Conservation (phyloP, 140 eudicot species). For the Senecio squalidus region DNA sequence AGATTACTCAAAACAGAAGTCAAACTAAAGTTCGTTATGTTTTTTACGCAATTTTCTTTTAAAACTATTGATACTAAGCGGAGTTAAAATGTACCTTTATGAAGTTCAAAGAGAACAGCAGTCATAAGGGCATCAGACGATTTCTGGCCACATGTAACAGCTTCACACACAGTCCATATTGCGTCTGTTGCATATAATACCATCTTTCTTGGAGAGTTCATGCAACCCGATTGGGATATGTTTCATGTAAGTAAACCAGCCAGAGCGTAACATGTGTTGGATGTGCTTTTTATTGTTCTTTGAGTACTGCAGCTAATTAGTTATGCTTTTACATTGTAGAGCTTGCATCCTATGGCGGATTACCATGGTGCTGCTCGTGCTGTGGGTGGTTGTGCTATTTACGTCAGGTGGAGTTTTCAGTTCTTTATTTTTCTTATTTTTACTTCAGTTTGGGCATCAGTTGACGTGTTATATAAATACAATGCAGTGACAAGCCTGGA, state of each 20-base stretch:
- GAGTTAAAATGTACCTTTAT: constrained; percentile 8
- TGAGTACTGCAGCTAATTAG: constrained; percentile 16
- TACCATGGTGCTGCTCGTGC: constrained; percentile 98
- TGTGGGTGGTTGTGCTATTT: constrained; percentile 88
- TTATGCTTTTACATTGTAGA: constrained; percentile 30
- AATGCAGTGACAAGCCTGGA: constrained; percentile 89
- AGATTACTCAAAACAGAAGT: not conserved
- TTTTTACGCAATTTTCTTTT: not conserved
- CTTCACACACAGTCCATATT: constrained; percentile 94
- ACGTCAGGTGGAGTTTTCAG: constrained; percentile 59
- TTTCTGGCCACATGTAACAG: constrained; percentile 85
- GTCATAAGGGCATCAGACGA: constrained; percentile 96
- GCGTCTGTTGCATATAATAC: constrained; percentile 93
- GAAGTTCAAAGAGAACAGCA: constrained; percentile 60
- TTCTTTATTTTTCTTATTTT: not conserved
- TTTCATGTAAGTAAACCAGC: constrained; percentile 59
- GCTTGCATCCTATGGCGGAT: constrained; percentile 94
- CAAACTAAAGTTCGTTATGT: not conserved
- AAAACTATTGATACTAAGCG: not conserved
- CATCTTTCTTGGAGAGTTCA: constrained; percentile 79
- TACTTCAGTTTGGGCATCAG: not conserved
- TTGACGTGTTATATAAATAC: constrained; percentile 4
- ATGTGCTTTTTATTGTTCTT: not conserved
- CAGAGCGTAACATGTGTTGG: not conserved
- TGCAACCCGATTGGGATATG: constrained; percentile 99